Base-by-base conservation (phyloP, 2,329 filamentous ascomycete genomes). In the Aspergillus tanneri region DNA sequence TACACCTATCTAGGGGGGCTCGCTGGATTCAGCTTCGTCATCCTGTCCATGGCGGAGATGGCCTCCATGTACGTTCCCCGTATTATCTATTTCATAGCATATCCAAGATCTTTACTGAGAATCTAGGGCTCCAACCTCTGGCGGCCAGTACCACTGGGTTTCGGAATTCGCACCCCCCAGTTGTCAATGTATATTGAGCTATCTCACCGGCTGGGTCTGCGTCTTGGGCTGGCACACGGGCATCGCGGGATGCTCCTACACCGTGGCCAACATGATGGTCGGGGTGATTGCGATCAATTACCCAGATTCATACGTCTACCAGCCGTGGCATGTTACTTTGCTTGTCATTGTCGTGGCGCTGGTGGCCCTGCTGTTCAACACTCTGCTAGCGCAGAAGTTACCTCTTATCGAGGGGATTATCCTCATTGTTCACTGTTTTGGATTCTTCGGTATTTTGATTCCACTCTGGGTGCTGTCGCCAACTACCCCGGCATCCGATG, bases 401-500 rank as follows among this genome's bases (percentile, higher is more conserved):
- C 74, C 80, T 19, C 70, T 74, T 39, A 69, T 83, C 34, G 79
- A 82, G 58, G 73, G 72, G 0, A 40, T 76, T 5, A 71, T 80
- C 39, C 63, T 83, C 19, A 68, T 76, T 28, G 55, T 81, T 6
- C 78, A 82, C 32, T 59, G 75, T 4, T 52, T 68, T 12, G 74
- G 73, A 4, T 77, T 77, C 45, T 63, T 77, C 28, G 68, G 65
- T 1, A 65, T 74, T 4, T 54, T 78, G 12, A 66, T 69, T 21
- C 58, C 63, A 1, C 50, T 73, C 35, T 67, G 69, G 57, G 62
- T 52, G 10, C 8, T 71, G 68, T 32, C 67, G 58, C 62, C 61
- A 58, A 23, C 50, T 58, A 47, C 57, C 51, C 18, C 67, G 55
- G 11, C 62, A 38, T 56, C 35, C 46, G 57, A 32, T 58, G 66